Base-by-base conservation (phyloP, 306 rosid species). In the Biancaea sappan region DNA sequence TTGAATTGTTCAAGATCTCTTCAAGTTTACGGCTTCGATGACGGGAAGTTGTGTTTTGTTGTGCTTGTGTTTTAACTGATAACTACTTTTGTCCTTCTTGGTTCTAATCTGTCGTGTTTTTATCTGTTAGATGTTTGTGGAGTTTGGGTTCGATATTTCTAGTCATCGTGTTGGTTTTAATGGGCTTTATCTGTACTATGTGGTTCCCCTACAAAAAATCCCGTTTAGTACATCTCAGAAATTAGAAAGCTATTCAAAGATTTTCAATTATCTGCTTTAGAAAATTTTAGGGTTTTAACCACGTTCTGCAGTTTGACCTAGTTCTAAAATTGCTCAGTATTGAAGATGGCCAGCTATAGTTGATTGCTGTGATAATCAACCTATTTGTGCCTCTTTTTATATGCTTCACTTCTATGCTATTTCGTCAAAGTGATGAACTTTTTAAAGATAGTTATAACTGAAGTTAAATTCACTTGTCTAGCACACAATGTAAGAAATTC, bases 1-100 rank as follows among this genome's bases (percentile, higher is more conserved):
- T 77, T 85, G 84, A 82, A 82, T 80, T 73, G 47, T 50, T 72
- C 46, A 70, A 81, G 97, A 89, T 91, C 95, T 84, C 66, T 69
- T 31, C 6, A 70, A 72, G 64, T 72, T 59, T 48, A 34, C 75
- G 77, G 78, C 81, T 78, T 73, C 37, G 26, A 3, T 80, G 26
- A 51, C 38, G 59, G 16, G 59, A 62, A 70, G 56, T 64, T 56
- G n/a, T 56, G 61, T 71, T 77, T 69, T 24, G 57, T 35, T 71
- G 67, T 60, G 16, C 13, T 52, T 44, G 26, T 43, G 60, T 68
- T 77, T 74, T 76, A 60, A 57, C 85, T 71, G 54, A 28, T 69
- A 67, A 40, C 15, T 66, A 4, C 16, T 35, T 21, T 15, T 50
- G 47, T 53, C 64, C 29, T 25, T 37, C 56, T n/a, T 52, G 69